phyloP scores from a whole-genome alignment of 352 stramenopile genomes.

The Phytophthora fragariae region DNA sequence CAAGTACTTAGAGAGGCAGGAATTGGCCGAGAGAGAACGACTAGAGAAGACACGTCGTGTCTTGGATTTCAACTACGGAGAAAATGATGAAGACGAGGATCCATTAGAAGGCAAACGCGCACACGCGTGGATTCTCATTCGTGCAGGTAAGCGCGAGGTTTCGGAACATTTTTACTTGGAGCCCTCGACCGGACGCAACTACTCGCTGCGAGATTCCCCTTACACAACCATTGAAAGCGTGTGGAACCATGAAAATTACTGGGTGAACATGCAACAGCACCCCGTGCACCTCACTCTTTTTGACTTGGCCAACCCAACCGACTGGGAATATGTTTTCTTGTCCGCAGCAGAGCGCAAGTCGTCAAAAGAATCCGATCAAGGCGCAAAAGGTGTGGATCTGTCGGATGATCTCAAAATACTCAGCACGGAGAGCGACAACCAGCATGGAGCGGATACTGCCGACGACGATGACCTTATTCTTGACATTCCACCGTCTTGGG shows the following conservation, averaged over 20 bases:
- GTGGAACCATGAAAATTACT: slow-evolving; percentile 97
- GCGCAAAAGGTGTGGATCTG: slow-evolving; percentile 64
- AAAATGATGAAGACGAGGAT: slow-evolving; percentile 79
- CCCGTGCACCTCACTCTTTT: slow-evolving; percentile 73
- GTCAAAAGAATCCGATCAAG: slow-evolving; percentile 50
- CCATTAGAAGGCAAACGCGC: slow-evolving; percentile 73
- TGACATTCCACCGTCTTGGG: slow-evolving; percentile 89
- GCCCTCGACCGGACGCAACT: slow-evolving; percentile 90
- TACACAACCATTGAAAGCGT: slow-evolving; percentile 91
- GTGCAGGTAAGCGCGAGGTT: slow-evolving; percentile 90
- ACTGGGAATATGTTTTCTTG: slow-evolving; percentile 95
- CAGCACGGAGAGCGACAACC: slow-evolving; percentile 58
- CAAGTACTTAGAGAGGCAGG: slow-evolving; percentile 70
- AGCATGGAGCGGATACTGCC: slow-evolving; percentile 52
- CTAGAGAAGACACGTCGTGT: slow-evolving; percentile 48
- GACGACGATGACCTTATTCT: slow-evolving; percentile 77
- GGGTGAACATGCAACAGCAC: slow-evolving; percentile 94
- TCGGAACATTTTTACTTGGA: slow-evolving; percentile 92
- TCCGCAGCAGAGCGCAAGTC: slow-evolving; percentile 72
- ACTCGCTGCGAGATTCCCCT: slow-evolving; percentile 77
- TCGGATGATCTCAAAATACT: slow-evolving; percentile 70
- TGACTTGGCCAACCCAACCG: slow-evolving; percentile 83
- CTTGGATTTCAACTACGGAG: slow-evolving; percentile 61
- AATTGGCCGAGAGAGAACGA: slow-evolving; percentile 53
- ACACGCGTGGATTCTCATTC: slow-evolving; percentile 94